A percentile compares a stretch with the other conserved stretches of the same genome.
Conservation (phyloP, 139 green algal genomes). For the Chlamydomonas sp. region DNA sequence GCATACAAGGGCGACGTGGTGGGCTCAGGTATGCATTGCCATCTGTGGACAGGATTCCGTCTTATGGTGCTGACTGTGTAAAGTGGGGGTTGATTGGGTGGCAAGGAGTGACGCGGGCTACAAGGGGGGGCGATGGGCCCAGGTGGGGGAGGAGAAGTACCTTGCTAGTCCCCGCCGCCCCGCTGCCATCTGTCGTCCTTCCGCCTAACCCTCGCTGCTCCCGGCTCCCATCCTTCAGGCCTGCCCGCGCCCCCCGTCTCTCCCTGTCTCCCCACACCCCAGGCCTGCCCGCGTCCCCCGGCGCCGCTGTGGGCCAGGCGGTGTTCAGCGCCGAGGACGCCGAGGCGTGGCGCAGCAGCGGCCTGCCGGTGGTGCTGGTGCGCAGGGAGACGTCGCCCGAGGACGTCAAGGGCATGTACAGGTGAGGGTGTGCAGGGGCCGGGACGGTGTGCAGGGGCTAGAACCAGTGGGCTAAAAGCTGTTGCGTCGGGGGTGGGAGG, state of each 20-base stretch:
- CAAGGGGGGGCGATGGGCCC: background rate
- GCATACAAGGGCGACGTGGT: constrained; percentile 53
- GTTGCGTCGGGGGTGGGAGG: too few relatives aligned
- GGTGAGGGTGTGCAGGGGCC: too few relatives aligned
- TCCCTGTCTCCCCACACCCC: background rate
- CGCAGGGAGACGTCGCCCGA: constrained; percentile 87
- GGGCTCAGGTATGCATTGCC: constrained; percentile 6
- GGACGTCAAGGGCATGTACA: constrained; percentile 84
- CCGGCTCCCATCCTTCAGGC: too few relatives aligned
- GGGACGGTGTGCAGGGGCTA: too few relatives aligned
- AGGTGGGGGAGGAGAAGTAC: background rate
- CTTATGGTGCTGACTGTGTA: too few relatives aligned
- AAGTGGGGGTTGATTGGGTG: too few relatives aligned
- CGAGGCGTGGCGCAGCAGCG: constrained; percentile 69
- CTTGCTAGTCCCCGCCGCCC: background rate
- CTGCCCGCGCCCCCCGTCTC: background rate
- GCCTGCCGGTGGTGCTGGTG: constrained; percentile 77
- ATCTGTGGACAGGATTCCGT: too few relatives aligned
- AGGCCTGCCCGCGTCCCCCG: constrained; percentile 83
- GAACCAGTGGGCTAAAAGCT: too few relatives aligned
- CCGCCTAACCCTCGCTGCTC: too few relatives aligned
- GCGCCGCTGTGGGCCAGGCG: constrained; percentile 81
- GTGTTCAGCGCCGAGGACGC: constrained; percentile 86
- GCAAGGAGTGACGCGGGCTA: too few relatives aligned
- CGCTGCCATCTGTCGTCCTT: background rate